phyloP scores from a whole-genome alignment of 805 yeast species.

The Hanseniaspora taiwanica region DNA sequence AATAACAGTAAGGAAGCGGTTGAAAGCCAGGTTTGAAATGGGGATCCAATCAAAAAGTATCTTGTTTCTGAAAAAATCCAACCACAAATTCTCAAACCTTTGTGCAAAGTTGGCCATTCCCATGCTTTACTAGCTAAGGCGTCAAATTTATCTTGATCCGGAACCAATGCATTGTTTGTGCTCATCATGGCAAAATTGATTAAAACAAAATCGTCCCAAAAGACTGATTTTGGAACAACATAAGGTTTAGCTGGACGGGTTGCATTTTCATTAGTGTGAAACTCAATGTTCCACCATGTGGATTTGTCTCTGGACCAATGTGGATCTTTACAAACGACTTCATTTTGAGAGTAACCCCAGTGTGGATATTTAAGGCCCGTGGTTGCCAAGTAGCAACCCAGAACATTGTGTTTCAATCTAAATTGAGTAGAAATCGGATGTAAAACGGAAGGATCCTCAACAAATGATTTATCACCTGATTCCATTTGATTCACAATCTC shows the following conservation, averaged over 20 bases:
- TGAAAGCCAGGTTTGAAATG: constrained; percentile 68
- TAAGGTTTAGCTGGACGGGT: constrained; percentile 34
- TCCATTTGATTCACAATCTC: constrained; percentile 53
- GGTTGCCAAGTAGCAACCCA: constrained; percentile 79
- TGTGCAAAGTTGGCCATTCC: constrained; percentile 80
- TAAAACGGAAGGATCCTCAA: constrained; percentile 37
- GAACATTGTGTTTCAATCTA: constrained; percentile 51
- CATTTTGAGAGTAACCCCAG: constrained; percentile 99
- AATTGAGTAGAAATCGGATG: constrained; percentile 80
- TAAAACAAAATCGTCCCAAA: constrained; percentile 63
- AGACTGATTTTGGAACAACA: constrained; percentile 54
- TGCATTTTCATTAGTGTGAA: constrained; percentile 44
- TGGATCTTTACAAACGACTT: constrained; percentile 69
- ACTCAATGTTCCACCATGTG: constrained; percentile 82
- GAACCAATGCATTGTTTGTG: constrained; percentile 68
- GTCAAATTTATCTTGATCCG: constrained; percentile 65
- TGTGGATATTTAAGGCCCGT: constrained; percentile 73
- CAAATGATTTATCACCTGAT: constrained; percentile 15
- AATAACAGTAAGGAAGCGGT: constrained; percentile 36
- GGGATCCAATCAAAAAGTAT: constrained; percentile 63
- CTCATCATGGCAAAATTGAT: constrained; percentile 81
- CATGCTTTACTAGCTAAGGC: constrained; percentile 60
- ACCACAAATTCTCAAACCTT: constrained; percentile 63
- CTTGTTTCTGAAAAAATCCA: constrained; percentile 43
- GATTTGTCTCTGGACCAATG: constrained; percentile 61